These are phyloP conservation scores for Comarum palustre DNA, from an alignment of 306 rosid genomes.

Conservation along the genomic window DNA sequence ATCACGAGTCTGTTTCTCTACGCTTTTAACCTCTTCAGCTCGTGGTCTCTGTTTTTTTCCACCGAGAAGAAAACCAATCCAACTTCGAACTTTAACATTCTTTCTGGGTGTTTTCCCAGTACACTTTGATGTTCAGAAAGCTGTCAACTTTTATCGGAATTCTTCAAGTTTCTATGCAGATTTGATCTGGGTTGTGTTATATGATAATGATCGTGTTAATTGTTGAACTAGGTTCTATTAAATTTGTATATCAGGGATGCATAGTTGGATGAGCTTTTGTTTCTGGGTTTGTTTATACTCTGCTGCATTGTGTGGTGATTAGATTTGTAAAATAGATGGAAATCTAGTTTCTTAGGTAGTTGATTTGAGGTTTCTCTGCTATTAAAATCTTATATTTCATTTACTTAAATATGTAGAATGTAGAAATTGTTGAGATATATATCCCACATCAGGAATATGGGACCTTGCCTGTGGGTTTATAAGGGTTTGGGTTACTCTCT, in stretches of 20 bases:
- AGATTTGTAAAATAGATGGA: neutral
- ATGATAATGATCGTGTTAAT: too few species aligned
- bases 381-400: neutral
- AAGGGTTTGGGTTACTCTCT: too few species aligned
- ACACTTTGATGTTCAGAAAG: neutral
- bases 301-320: neutral
- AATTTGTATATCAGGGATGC: neutral
- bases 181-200: conserved; percentile 2
- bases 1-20: neutral
- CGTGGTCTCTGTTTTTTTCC: conserved; percentile 1
- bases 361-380: neutral
- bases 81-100: neutral
- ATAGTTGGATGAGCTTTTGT: neutral
- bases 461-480: too few species aligned
- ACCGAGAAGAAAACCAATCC: neutral
- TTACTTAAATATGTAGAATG: too few species aligned
- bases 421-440: too few species aligned
- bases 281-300: neutral
- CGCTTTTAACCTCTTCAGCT: conserved; percentile 2
- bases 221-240: neutral
- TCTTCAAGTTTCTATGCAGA: neutral
- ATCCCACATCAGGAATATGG: too few species aligned
- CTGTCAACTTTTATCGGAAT: neutral
- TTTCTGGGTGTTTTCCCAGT: neutral
- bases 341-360: neutral